Conservation (phyloP, 2,329 filamentous ascomycete genomes). For the Myrmaecium sp. region DNA sequence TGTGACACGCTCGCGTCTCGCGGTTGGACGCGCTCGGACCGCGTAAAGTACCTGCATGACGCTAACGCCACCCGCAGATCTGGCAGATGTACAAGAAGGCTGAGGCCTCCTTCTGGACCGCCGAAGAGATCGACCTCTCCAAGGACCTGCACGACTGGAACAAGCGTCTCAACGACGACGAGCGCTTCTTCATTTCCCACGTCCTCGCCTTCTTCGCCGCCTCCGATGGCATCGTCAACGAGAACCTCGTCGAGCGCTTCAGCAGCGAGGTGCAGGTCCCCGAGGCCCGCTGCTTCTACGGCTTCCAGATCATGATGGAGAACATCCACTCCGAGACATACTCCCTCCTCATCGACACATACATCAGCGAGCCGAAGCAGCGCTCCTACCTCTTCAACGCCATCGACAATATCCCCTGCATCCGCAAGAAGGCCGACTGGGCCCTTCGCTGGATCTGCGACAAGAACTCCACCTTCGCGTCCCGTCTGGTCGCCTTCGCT, state of each 20-base stretch:
- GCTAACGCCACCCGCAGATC: constrained; percentile 48
- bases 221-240: constrained; percentile 97
- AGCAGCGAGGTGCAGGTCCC: constrained; percentile 92
- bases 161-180: constrained; percentile 89
- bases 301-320: constrained; percentile 99
- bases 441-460: constrained; percentile 89
- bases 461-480: constrained; percentile 83
- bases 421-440: constrained; percentile 98
- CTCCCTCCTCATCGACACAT: constrained; percentile 96
- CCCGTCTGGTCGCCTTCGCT: constrained; percentile 89
- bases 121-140: constrained; percentile 96
- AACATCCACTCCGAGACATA: constrained; percentile 99
- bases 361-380: constrained; percentile 95
- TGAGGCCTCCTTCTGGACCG: constrained; percentile 98
- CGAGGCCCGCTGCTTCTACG: constrained; percentile 98
- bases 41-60: constrained; percentile 45
- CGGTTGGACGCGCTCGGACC: constrained; percentile 22
- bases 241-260: constrained; percentile 97
- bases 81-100: constrained; percentile 99
- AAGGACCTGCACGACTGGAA: constrained; percentile 99
- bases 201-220: constrained; percentile 98
- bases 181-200: constrained; percentile 96
- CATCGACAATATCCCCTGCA: constrained; percentile 97
- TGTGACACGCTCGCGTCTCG: constrained; percentile 34
- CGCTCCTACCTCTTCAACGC: constrained; percentile 92